Percentiles rank a stretch among this genome's conserved stretches.
These are phyloP conservation scores for Parietaria judaica DNA, from an alignment of 306 rosid species.

Conservation along the genomic window DNA sequence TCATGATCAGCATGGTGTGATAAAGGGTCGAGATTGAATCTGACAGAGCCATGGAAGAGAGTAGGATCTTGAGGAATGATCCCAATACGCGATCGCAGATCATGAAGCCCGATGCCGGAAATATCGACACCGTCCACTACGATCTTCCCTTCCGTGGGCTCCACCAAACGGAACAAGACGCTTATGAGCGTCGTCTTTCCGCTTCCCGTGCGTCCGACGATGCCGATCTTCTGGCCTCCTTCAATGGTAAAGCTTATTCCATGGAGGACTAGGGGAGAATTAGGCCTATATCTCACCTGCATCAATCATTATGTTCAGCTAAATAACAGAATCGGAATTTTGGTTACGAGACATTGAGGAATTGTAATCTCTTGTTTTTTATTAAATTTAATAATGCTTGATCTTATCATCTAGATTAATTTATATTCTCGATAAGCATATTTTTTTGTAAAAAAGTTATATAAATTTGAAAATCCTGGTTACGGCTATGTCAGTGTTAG, in stretches of 20 bases:
- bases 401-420: too few species aligned
- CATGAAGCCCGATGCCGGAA: constrained; percentile 24
- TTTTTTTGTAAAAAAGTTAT: too few species aligned
- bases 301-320: neutral
- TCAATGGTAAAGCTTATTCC: constrained; percentile 25
- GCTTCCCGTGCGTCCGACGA: constrained; percentile 36
- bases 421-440: too few species aligned
- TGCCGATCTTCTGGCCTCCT: constrained; percentile 28
- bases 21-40: constrained; percentile 29
- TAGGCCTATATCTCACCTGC: constrained; percentile 26
- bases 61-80: constrained; percentile 34
- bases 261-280: constrained; percentile 21
- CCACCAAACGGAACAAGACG: constrained; percentile 26
- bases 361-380: too few species aligned
- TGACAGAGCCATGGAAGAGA: constrained; percentile 27
- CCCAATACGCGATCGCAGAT: constrained; percentile 23
- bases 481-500: too few species aligned
- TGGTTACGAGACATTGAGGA: too few species aligned
- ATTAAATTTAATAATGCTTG: too few species aligned
- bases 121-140: constrained; percentile 23
- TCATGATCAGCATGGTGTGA: constrained; percentile 20
- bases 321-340: too few species aligned
- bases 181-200: constrained; percentile 33
- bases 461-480: too few species aligned
- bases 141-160: constrained; percentile 25